Evolutionary conservation across 805 yeast species (phyloP), one percentile per base, ranked within the genome.

Genomic region (Metschnikowia noctiluminum): DNA sequence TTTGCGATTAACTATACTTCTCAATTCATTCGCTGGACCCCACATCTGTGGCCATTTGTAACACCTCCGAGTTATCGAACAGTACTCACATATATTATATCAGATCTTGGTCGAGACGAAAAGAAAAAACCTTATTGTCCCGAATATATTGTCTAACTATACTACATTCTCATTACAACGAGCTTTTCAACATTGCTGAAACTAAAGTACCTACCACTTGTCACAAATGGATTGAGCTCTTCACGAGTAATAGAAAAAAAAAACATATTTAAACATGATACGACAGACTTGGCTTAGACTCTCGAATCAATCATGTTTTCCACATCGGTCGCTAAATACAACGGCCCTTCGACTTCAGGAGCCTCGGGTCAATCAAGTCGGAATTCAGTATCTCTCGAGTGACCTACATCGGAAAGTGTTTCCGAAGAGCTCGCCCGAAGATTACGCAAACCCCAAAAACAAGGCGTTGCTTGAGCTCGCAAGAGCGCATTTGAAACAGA

Each of bases 371-470:
- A 89, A 87, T 62, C 85, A 85, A 15, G 85, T 87, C 7, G 96
- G 96, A 0, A 86, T 89, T 28, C 96, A 89, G 61, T 85, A 87
- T 55, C 68, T 89, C 16, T 81, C 94, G 0, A 64, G 69, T 3
- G 69, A 70, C 0, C 62, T 89, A 11, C 90, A 83, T 48, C 51
- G 58, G 13, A 88, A 84, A 56, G 61, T 89, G 0, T 89, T 88
- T 61, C 86, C 84, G 14, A 53, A 47, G 6, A 57, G 54, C 10
- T 52, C 62, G 49, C 62, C 60, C 35, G 62, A 51, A 28, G 65
- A 53, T 42, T 68, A 62, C 57, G 57, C 51, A 27, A 61, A 67
- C 27, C 61, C 64, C 28, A 58, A 66, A 28, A 55, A 70, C 34
- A 63, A 79, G 1, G 60, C 51, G 7, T 50, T 70, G 21, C 53